These are phyloP conservation scores for Epichloe uncinata DNA, from an alignment of 2,329 filamentous ascomycete species.

Conservation along the genomic window DNA sequence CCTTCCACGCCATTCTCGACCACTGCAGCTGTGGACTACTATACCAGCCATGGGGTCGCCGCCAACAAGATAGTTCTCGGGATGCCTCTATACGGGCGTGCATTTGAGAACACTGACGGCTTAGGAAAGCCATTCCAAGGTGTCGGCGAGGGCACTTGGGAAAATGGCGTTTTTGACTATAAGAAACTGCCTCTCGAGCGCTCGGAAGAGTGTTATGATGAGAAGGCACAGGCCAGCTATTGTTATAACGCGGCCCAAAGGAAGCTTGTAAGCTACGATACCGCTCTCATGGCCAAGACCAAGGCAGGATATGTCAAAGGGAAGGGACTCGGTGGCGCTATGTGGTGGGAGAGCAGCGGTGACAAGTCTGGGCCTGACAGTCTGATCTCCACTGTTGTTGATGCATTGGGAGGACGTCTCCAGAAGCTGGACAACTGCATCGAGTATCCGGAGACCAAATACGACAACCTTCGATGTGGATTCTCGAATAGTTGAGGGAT, in stretches of 20 bases:
- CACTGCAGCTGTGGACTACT: constrained; percentile 54
- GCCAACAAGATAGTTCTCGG: constrained; percentile 70
- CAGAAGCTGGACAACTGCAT: constrained; percentile 45
- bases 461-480: constrained; percentile 52
- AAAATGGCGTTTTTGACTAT: constrained; percentile 77
- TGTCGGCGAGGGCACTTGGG: constrained; percentile 69
- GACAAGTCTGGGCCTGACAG: constrained; percentile 55
- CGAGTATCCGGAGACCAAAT: constrained; percentile 51
- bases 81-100: constrained; percentile 84
- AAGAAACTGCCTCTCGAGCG: constrained; percentile 65
- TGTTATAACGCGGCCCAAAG: constrained; percentile 53
- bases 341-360: constrained; percentile 92
- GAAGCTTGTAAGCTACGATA: constrained; percentile 72
- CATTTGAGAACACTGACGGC: constrained; percentile 68
- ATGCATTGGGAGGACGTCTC: constrained; percentile 43
- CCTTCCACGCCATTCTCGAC: constrained; percentile 67
- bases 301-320: constrained; percentile 63
- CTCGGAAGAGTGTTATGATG: constrained; percentile 50
- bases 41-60: constrained; percentile 50
- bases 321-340: constrained; percentile 65
- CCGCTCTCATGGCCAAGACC: constrained; percentile 45
- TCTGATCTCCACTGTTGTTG: constrained; percentile 53
- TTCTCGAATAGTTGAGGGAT: constrained; percentile 31
- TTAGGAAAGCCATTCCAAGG: constrained; percentile 57
- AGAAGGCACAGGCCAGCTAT: constrained; percentile 55